Percentiles rank a stretch among this genome's conserved stretches.
These are phyloP conservation scores for Fusarium torulosum DNA, from an alignment of 2,329 filamentous ascomycete species.

Conservation along the genomic window DNA sequence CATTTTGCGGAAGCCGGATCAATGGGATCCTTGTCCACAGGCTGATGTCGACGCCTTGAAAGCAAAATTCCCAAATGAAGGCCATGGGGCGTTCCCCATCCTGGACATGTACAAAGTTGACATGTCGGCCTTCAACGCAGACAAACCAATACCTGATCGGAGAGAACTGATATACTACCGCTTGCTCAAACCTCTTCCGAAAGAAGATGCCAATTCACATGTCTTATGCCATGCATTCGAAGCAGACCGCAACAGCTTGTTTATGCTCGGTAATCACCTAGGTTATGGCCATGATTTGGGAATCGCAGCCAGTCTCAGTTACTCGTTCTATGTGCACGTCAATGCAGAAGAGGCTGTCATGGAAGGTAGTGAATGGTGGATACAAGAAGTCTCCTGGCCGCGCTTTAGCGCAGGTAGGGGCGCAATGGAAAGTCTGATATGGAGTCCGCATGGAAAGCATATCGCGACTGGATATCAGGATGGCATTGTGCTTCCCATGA, in stretches of 20 bases:
- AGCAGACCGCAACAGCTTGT: slow-evolving; percentile 66
- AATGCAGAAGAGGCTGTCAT: slow-evolving; percentile 63
- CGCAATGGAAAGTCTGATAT: slow-evolving; percentile 63
- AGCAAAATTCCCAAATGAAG: slow-evolving; percentile 52
- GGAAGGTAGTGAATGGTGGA: slow-evolving; percentile 63
- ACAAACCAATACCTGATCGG: slow-evolving; percentile 57
- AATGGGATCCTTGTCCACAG: slow-evolving; percentile 62
- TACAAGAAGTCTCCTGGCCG: slow-evolving; percentile 65
- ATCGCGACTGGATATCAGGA: slow-evolving; percentile 69
- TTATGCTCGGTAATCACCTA: slow-evolving; percentile 64
- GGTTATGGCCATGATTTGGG: slow-evolving; percentile 60
- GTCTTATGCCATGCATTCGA: slow-evolving; percentile 64
- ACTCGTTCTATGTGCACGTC: slow-evolving; percentile 66
- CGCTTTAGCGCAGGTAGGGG: slow-evolving; percentile 61
- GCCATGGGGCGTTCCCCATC: slow-evolving; percentile 61
- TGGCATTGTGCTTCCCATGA: slow-evolving; percentile 56
- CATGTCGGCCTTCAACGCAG: slow-evolving; percentile 60
- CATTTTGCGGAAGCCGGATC: slow-evolving; percentile 50
- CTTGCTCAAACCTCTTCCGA: slow-evolving; percentile 58
- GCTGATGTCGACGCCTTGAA: slow-evolving; percentile 60
- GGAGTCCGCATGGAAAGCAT: slow-evolving; percentile 66
- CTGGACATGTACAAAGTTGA: slow-evolving; percentile 69
- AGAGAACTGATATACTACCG: slow-evolving; percentile 65
- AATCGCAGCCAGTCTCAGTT: slow-evolving; percentile 61
- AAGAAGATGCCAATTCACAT: slow-evolving; percentile 59